Percentiles rank a stretch among this genome's conserved stretches.
Conservation (phyloP, 352 stramenopile genomes). For the Globisporangium paroecandrum region DNA sequence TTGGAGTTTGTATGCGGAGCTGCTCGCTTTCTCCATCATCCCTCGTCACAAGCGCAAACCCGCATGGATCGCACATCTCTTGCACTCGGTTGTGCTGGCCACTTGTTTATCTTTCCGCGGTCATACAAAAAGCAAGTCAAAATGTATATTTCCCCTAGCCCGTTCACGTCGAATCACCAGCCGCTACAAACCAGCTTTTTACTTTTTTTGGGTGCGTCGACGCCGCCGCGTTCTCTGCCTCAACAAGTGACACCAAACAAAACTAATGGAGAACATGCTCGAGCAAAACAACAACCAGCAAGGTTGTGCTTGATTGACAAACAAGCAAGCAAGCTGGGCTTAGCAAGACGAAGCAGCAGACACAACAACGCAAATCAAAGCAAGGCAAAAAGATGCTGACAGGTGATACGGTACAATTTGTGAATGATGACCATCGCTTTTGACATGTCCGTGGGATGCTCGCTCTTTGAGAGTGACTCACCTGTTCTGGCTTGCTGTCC, state of each 20-base stretch:
- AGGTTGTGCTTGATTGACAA: neutral
- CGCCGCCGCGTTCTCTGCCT: conserved; percentile 2
- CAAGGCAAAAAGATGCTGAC: too few relatives aligned
- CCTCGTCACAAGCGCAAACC: neutral
- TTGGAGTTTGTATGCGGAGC: conserved; percentile 1
- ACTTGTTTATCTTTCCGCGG: neutral
- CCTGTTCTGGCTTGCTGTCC: neutral
- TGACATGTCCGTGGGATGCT: neutral
- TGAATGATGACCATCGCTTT: neutral
- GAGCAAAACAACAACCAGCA: neutral
- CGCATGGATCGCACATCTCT: conserved; percentile 6
- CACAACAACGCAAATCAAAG: neutral
- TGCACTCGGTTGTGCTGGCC: neutral
- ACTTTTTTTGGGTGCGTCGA: neutral
- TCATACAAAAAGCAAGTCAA: neutral
- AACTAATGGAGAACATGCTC: neutral
- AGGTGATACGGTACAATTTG: neutral
- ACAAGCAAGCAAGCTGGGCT: neutral
- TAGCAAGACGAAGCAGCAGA: neutral
- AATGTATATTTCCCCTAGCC: neutral
- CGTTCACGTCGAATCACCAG: neutral
- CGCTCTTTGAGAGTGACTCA: neutral
- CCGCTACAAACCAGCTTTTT: neutral
- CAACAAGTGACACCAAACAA: neutral
- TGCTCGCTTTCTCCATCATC: neutral